Conservation (phyloP, 2,329 filamentous ascomycete genomes). For the Apiospora saccharicola region DNA sequence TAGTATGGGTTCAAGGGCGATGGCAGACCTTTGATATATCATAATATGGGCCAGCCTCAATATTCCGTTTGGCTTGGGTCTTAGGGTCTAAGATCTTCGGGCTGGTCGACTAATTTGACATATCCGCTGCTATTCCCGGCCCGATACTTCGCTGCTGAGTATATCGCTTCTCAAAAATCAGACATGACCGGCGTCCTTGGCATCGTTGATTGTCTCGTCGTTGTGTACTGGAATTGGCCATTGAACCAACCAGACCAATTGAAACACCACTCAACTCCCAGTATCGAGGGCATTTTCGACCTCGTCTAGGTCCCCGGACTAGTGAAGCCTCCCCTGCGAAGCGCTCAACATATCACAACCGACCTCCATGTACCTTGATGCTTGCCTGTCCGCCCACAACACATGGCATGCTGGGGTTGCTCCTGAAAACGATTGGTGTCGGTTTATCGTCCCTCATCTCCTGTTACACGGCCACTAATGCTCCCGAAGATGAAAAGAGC, state of each 20-base stretch:
- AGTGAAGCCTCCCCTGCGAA: background rate
- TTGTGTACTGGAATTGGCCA: background rate
- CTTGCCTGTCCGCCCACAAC: constrained; percentile 39
- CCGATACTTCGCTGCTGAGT: background rate
- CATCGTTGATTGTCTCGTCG: constrained; percentile 1
- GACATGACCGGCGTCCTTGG: constrained; percentile 8
- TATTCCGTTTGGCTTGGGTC: background rate
- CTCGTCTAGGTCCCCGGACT: background rate
- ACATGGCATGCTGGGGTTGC: constrained; percentile 40
- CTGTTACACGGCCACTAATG: constrained; percentile 40
- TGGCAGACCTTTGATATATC: background rate
- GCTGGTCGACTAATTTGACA: constrained; percentile 16
- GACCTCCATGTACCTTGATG: background rate
- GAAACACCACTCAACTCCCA: background rate
- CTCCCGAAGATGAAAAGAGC: constrained; percentile 41
- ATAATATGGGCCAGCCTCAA: background rate
- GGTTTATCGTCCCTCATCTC: constrained; percentile 40
- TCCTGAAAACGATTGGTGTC: constrained; percentile 6
- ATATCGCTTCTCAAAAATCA: background rate
- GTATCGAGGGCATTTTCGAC: background rate
- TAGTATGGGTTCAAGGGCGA: background rate
- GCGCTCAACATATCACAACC: constrained; percentile 8
- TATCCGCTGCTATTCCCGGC: background rate
- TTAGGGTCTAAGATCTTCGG: background rate
- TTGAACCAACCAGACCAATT: background rate